Percentiles rank a stretch among this genome's conserved stretches.
These are phyloP conservation scores for Graphiopsis chlorocephala DNA, from an alignment of 2,329 filamentous ascomycete species.

Conservation along the genomic window DNA sequence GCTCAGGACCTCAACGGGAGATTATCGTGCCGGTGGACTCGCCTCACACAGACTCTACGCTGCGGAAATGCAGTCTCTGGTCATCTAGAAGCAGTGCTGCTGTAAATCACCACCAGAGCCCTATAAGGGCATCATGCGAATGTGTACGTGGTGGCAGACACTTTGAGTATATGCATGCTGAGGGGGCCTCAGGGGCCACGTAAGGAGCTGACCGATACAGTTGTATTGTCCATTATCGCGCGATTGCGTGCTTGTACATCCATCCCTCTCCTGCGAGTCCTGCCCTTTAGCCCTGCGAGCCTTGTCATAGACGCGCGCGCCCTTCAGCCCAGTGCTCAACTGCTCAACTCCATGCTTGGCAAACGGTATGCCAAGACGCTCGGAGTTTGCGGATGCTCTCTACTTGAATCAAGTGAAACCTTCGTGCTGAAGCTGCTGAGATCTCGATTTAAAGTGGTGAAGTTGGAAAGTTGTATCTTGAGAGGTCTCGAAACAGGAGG, in stretches of 20 bases:
- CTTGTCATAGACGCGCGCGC: conserved; percentile 3
- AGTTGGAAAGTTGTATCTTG: no score
- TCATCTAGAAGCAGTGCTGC: background rate
- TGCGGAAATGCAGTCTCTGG: background rate
- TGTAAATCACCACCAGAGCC: background rate
- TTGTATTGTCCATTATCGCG: background rate
- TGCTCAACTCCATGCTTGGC: conserved; percentile 6
- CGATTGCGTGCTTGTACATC: conserved; percentile 11
- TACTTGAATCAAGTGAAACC: conserved; percentile 4
- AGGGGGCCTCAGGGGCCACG: background rate
- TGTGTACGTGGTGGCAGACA: background rate
- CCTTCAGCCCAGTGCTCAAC: background rate
- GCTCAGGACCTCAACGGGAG: background rate
- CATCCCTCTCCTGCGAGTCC: background rate
- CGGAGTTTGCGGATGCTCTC: background rate
- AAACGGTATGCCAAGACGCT: background rate
- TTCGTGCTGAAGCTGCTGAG: background rate
- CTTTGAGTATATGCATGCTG: background rate
- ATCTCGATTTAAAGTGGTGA: background rate
- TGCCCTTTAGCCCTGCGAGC: background rate
- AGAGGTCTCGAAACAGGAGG: background rate
- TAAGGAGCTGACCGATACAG: background rate
- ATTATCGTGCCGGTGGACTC: background rate
- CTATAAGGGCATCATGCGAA: background rate
- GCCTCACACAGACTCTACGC: background rate